Base-by-base conservation (phyloP, 2,329 filamentous ascomycete genomes). In the Metarhizium robertsii region DNA sequence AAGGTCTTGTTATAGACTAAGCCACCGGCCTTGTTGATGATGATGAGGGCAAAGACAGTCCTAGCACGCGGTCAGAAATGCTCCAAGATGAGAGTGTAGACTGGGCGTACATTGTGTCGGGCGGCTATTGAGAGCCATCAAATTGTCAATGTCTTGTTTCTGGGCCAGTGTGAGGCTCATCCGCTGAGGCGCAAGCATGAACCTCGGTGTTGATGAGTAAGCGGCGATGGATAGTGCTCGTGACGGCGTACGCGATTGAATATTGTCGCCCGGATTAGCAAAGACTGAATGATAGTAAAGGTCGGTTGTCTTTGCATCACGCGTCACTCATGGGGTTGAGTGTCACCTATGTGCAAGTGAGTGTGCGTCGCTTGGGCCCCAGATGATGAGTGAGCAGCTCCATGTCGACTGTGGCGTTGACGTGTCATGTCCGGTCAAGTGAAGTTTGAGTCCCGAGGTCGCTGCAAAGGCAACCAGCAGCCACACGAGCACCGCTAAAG, bases 11-110 rank as follows among this genome's bases (percentile, higher is more conserved):
- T 92, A 79, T 95, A 99, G 73, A 99, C 86, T 54, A 99, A 81
- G 65, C 94, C 94, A 58, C 92, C 94, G 61, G 94, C 92, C 80
- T 99, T 99, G 79, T 96, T 97, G 78, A 99, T 96, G 70, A 99
- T 87, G 70, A 97, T 91, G 67, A 99, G 86, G 57, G 92, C 86
- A 72, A 95, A 94, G 71, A 99, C 88, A 62, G 91, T 89, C 94
- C 92, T 97, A 47, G 43, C 30, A 13, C 11, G 18, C 6, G n/a
- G 43, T 53, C n/a, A 53, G 40, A 32, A 6, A 38, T 40, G 38
- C 11, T 40, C 38, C 38, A 16, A 40, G 38, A 16, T 29, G 43
- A 32, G 10, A 2, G 20, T 14, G 16, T 6, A 10, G 36, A 32
- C 4, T 7, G 6, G 36, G n/a, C 40, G 25, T 43, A 47, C 51